Percentiles rank a stretch among this genome's conserved stretches.
Conservation (phyloP, 1,284 basidiomycete species). For the Apiotrichum siamense region DNA sequence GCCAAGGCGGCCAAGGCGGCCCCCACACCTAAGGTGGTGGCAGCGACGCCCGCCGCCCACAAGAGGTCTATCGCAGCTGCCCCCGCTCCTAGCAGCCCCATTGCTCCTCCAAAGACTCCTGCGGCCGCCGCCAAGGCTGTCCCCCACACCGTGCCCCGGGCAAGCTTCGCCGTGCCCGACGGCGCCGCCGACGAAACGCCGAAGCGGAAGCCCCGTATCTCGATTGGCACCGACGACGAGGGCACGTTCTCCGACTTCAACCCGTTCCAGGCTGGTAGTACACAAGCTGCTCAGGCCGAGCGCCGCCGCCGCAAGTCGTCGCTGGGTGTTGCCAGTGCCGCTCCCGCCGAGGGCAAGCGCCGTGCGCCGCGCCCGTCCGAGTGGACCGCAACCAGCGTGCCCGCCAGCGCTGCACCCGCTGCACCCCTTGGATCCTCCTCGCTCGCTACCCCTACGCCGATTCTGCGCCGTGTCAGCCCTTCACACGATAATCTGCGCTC, state of each 20-base stretch:
- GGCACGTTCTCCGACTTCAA: slow-evolving; percentile 52
- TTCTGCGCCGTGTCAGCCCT: slow-evolving; percentile 32
- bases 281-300: slow-evolving; percentile 44
- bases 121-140: too few species aligned
- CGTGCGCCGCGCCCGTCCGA: slow-evolving; percentile 13
- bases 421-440: not conserved
- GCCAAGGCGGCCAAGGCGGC: not conserved
- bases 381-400: slow-evolving; percentile 16
- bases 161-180: slow-evolving; percentile 41
- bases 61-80: too few species aligned
- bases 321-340: slow-evolving; percentile 14
- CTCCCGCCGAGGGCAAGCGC: slow-evolving; percentile 13
- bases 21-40: not conserved
- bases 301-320: slow-evolving; percentile 39
- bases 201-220: slow-evolving; percentile 17
- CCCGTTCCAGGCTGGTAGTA: slow-evolving; percentile 53
- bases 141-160: slow-evolving; percentile 4
- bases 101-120: not conserved
- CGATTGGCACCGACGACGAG: slow-evolving; percentile 22
- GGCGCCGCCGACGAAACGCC: slow-evolving; percentile 56
- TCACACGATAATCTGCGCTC: slow-evolving; percentile 32
- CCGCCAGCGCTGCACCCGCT: not conserved
- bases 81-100: not conserved
- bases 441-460: slow-evolving; percentile 9
- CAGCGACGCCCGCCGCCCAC: too few species aligned